These are phyloP conservation scores for Hirschfeldia incana DNA, from an alignment of 345 rosid genomes.

Conservation along the genomic window DNA sequence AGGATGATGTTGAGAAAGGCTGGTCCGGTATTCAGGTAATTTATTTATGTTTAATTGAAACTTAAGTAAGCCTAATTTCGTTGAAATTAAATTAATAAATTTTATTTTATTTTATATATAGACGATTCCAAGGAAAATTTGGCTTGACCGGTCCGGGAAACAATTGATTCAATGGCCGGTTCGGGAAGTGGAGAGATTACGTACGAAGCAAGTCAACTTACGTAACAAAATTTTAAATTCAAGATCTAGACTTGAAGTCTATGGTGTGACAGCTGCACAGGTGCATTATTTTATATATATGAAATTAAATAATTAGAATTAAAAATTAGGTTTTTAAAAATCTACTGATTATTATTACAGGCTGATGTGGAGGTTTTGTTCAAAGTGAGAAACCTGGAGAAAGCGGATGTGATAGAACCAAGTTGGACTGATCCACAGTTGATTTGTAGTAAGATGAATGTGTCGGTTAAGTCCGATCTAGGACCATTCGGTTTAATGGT, in stretches of 20 bases:
- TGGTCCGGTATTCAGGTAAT: conserved; percentile 79
- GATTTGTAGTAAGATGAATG: conserved; percentile 54
- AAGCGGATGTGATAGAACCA: conserved; percentile 53
- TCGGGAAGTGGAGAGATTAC: conserved; percentile 55
- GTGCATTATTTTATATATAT: conserved; percentile 28
- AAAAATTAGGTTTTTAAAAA: not conserved
- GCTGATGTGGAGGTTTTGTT: conserved; percentile 77
- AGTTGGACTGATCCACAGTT: conserved; percentile 55
- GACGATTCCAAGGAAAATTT: conserved; percentile 67
- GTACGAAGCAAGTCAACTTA: conserved; percentile 38
- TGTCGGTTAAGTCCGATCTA: conserved; percentile 47
- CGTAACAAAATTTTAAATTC: conserved; percentile 40
- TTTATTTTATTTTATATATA: conserved; percentile 16
- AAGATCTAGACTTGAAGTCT: conserved; percentile 48
- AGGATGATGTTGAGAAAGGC: conserved; percentile 53
- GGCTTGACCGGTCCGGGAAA: conserved; percentile 55
- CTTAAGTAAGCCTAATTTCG: not conserved
- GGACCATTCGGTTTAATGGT: conserved; percentile 81
- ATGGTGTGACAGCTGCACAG: conserved; percentile 67
- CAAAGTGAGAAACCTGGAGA: conserved; percentile 39
- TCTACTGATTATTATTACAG: conserved; percentile 34
- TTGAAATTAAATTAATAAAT: not conserved
- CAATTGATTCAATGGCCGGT: conserved; percentile 77
- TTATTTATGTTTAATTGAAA: not conserved
- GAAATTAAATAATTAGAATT: not conserved